Base-by-base conservation (phyloP, 106 monocot genomes). In the Apostasia shenzhenica region DNA sequence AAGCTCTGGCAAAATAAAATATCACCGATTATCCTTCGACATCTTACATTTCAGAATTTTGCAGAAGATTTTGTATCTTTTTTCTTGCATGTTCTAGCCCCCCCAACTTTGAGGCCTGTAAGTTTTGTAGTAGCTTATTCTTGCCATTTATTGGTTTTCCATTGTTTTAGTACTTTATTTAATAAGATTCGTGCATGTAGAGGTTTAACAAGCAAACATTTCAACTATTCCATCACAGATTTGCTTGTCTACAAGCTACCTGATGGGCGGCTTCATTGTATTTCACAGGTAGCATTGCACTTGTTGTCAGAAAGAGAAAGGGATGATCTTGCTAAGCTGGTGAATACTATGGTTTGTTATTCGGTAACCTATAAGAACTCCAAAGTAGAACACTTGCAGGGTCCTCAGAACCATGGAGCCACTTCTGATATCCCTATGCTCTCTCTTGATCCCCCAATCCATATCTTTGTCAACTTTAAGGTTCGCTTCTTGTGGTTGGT, bases 281-380 rank as follows among this genome's bases (percentile, higher is more conserved):
- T 70, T 70, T 76, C 67, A 45, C 76, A 97, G 95, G 92, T 85
- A 52, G 91, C 95, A 53, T 73, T 83, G 59, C 81, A 97, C 87
- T 73, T 97, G 64, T 72, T 97, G 49, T 89, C 92, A 63, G 92
- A 89, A 62, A 87, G 68, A 67, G 95, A 97, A 69, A 92, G 83
- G 75, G 84, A 86, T 73, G 86, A 84, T 63, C 77, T 92, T 8
- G 60, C 58, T 66, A 82, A 97, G 74, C 84, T 97, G 45, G 82
- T 92, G 8, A 89, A 97, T 72, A 89, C 95, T 5, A 97, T 97
- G 89, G 92, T 81, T 54, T 82, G 82, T 8, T 92, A 86, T 77
- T 91, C 82, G 52, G 43, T 97, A 56, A 89, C 86, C 70, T 97
- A 92, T 80, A 92, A 81, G 78, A 80, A 47, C 55, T 78, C 82